A percentile compares a stretch with the other conserved stretches of the same genome.
phyloP scores from a whole-genome alignment of 108 stramenopile species.

The Cyclotella kingstonii region DNA sequence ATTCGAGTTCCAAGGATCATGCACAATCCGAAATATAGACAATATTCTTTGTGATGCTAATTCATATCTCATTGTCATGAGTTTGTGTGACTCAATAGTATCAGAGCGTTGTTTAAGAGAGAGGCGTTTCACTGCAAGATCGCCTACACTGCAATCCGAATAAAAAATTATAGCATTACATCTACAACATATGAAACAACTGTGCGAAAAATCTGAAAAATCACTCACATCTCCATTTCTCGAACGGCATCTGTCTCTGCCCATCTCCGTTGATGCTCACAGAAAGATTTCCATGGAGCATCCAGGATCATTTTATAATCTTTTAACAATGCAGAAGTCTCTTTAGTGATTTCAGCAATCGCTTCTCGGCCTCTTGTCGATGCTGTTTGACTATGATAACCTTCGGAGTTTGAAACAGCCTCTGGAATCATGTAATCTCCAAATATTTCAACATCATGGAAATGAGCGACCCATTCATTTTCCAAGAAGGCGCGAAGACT shows the following conservation, averaged over 20 bases:
- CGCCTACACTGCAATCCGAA: conserved; percentile 41
- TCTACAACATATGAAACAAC: too few relatives aligned
- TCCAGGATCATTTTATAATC: conserved; percentile 62
- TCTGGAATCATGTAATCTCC: conserved; percentile 49
- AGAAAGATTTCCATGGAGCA: conserved; percentile 63
- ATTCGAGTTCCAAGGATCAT: conserved; percentile 44
- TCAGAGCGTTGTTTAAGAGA: conserved; percentile 44
- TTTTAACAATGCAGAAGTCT: conserved; percentile 51
- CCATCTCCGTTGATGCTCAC: conserved; percentile 74
- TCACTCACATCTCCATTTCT: conserved; percentile 54
- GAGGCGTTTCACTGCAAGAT: conserved; percentile 50
- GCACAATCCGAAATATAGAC: conserved; percentile 38
- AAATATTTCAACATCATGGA: conserved; percentile 46
- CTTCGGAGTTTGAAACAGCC: conserved; percentile 39
- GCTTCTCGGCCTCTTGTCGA: conserved; percentile 38
- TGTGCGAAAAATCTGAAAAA: neutral
- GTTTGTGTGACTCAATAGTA: conserved; percentile 35
- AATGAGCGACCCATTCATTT: conserved; percentile 58
- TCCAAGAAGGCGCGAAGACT: conserved; percentile 50
- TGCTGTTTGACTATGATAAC: conserved; percentile 13
- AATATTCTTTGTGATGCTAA: conserved; percentile 50
- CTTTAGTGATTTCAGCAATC: conserved; percentile 44
- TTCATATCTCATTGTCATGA: conserved; percentile 7
- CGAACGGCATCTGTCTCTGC: conserved; percentile 84
- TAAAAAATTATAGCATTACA: neutral